Evolutionary conservation across 1,139 yeast genomes (phyloP), one percentile per base, ranked within the genome.

Genomic region (Lodderomyces theae): DNA sequence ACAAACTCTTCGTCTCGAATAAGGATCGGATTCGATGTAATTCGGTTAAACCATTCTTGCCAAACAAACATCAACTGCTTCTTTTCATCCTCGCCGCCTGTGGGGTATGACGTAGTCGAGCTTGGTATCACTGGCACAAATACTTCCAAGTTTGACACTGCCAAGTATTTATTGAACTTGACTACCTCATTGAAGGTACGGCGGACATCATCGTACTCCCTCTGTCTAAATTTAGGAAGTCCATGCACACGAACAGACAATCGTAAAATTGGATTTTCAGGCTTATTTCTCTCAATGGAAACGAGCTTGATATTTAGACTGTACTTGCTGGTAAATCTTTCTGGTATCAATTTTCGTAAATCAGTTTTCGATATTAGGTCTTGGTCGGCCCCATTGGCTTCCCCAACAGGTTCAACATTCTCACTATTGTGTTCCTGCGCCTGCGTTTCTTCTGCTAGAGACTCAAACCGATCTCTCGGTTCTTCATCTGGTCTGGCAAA

Each of bases 51-150:
- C 99, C 99, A 92, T 47, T 74, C 79, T 58, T 92, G 97, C 69
- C 92, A 77, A 35, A 77, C 76, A 23, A 53, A 54, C 43, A 74
- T 64, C 40, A 87, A 70, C 42, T 79, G 79, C 40, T 72, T 69
- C 42, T 71, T 74, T 53, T 88, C 96, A 48, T 90, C 97, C 35
- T 86, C 88, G 22, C 92, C 87, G 40, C 87, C 88, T 11, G 80
- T 68, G 5, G 96, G 95, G 53, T 82, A 90, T 12, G 92, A 76
- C 0, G 96, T 85, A 5, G 68, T 71, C 1, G 92, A 70, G 31
- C 74, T 69, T 0, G 97, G 97, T 30, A 92, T 68, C 2, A 94
- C 82, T 0, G 98, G 97, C 4, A 94, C 92, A 63, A 92, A 89
- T 46, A 94, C 90, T 60, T 92, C 98, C 25, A 94, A 82, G 52